Evolutionary conservation across 169 alveolate species (phyloP).

Genomic region (Plasmodium vivax): DNA sequence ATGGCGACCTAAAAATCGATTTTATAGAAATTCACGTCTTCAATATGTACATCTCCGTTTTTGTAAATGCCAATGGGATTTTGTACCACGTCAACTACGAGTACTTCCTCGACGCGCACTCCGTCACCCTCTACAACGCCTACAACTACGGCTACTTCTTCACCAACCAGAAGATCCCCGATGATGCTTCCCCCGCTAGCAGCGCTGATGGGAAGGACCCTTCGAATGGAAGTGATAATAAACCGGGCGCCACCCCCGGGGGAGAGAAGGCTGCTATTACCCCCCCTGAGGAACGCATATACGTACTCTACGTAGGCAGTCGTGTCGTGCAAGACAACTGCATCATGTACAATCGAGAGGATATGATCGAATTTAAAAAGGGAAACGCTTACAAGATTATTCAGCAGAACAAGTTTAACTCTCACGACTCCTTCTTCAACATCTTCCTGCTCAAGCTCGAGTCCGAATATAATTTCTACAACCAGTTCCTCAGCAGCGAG

Average conservation of each 20-base stretch:
- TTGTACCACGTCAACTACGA: slow-evolving; percentile 44
- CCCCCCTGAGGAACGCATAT: neutral
- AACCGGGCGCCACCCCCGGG: neutral
- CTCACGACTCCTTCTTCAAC: slow-evolving; percentile 18
- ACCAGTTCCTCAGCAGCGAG: neutral
- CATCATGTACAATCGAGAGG: slow-evolving; percentile 25
- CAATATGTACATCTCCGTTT: slow-evolving; percentile 53
- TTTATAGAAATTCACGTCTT: slow-evolving; percentile 41
- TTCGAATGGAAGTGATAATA: neutral
- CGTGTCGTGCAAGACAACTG: slow-evolving; percentile 21
- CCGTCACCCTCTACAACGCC: slow-evolving; percentile 5
- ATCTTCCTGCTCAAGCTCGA: slow-evolving; percentile 21
- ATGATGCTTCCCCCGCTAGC: neutral
- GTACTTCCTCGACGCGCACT: neutral
- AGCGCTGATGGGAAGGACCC: neutral
- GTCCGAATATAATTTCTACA: slow-evolving; percentile 51
- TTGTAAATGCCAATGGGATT: slow-evolving; percentile 36
- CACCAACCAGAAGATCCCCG: slow-evolving; percentile 38
- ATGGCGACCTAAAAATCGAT: slow-evolving; percentile 24
- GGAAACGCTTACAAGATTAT: slow-evolving; percentile 24
- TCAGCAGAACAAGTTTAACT: slow-evolving; percentile 6
- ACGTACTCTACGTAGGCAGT: slow-evolving; percentile 32
- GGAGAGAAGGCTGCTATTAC: neutral
- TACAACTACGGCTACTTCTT: slow-evolving; percentile 68
- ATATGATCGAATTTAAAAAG: slow-evolving; percentile 53